Conservation (phyloP, 495 filamentous ascomycete genomes). For the Penicillium parvum region DNA sequence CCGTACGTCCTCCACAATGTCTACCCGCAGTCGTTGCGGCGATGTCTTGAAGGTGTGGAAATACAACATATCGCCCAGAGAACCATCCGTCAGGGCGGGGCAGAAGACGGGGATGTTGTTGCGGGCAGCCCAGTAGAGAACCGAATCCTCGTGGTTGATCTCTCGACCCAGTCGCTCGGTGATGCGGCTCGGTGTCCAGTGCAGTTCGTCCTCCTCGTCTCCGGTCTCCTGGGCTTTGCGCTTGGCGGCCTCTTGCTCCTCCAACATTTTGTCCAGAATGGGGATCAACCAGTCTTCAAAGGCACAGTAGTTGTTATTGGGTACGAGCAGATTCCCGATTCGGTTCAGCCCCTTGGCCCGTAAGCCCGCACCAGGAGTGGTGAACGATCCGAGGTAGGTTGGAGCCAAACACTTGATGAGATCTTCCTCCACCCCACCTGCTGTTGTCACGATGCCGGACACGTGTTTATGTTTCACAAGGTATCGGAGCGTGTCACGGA, state of each 20-base stretch:
- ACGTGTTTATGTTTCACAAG: conserved; percentile 88
- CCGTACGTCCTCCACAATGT: conserved; percentile 86
- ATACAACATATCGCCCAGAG: conserved; percentile 93
- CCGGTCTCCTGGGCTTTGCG: conserved; percentile 38
- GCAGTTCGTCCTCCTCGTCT: conserved; percentile 61
- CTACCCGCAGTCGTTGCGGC: conserved; percentile 71
- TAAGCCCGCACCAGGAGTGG: conserved; percentile 65
- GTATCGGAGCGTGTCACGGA: conserved; percentile 86
- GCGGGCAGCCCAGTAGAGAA: conserved; percentile 91
- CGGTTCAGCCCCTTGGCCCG: conserved; percentile 84
- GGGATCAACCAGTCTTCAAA: conserved; percentile 98
- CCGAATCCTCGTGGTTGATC: conserved; percentile 82
- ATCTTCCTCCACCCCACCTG: conserved; percentile 96
- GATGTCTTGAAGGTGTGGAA: conserved; percentile 90
- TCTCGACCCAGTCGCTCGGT: conserved; percentile 83
- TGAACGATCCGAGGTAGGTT: conserved; percentile 88
- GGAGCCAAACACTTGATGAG: conserved; percentile 95
- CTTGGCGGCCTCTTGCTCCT: conserved; percentile 78
- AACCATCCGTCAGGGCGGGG: conserved; percentile 91
- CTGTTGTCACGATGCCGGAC: conserved; percentile 88
- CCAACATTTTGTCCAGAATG: conserved; percentile 84
- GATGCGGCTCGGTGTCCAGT: conserved; percentile 89
- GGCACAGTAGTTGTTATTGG: conserved; percentile 92
- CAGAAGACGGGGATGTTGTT: conserved; percentile 97
- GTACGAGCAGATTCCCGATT: conserved; percentile 94